Evolutionary conservation across 2,329 filamentous ascomycete genomes (phyloP).

Genomic region (Juglanconis juglandina): DNA sequence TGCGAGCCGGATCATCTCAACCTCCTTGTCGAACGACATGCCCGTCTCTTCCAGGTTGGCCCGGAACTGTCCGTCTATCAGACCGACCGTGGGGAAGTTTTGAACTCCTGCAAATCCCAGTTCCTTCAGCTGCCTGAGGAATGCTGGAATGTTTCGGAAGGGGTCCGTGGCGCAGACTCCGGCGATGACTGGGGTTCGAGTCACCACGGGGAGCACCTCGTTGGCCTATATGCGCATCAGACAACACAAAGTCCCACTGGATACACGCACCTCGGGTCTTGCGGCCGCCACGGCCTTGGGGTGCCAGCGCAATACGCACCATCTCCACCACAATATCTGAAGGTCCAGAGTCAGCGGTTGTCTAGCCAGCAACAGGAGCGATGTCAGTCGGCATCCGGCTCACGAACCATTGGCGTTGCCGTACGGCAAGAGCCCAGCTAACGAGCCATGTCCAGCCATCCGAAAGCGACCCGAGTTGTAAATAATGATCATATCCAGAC

Average conservation of each 20-base stretch:
- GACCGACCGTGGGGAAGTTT: constrained; percentile 70
- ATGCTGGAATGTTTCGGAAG: constrained; percentile 59
- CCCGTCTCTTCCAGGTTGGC: constrained; percentile 68
- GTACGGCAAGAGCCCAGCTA: constrained; percentile 69
- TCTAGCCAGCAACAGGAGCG: background rate
- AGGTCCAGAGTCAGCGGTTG: background rate
- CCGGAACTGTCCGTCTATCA: constrained; percentile 67
- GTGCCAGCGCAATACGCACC: constrained; percentile 34
- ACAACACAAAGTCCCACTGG: background rate
- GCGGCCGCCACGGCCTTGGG: background rate
- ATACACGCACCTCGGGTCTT: no score
- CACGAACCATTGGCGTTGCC: constrained; percentile 56
- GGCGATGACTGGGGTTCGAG: constrained; percentile 62
- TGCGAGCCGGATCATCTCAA: constrained; percentile 63
- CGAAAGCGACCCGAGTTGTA: constrained; percentile 71
- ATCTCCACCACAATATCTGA: constrained; percentile 63
- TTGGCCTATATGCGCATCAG: constrained; percentile 40
- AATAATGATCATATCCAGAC: constrained; percentile 64
- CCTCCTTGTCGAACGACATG: constrained; percentile 66
- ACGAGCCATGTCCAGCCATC: constrained; percentile 67
- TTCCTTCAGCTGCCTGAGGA: constrained; percentile 57
- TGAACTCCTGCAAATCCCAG: constrained; percentile 68
- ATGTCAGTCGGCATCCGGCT: background rate
- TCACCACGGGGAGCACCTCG: constrained; percentile 64
- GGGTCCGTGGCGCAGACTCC: constrained; percentile 71